Evolutionary conservation across 1,284 basidiomycete genomes (phyloP), one percentile per base, ranked within the genome.

Genomic region (Inonotus hispidus): DNA sequence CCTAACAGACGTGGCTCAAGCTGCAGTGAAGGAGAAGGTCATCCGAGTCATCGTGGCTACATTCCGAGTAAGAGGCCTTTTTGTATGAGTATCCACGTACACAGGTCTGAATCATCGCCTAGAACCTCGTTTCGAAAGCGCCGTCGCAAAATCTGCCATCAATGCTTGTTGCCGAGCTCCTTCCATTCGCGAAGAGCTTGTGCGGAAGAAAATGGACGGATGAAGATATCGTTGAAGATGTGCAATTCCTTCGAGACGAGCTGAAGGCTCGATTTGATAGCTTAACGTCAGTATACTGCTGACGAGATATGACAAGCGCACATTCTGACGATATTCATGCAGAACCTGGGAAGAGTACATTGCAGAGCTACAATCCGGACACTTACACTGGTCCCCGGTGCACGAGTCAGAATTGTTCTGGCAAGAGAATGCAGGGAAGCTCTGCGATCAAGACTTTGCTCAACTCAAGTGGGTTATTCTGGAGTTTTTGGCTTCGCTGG

Each of bases 381-480:
- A 94, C 71, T 77, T 99, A 13, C 90, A 92, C 3, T 98, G 95
- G 92, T 89, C 93, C 5, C 95, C 96, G 4, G 92, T 94, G 19
- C 97, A 99, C 71, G 92, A 95, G 70, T 93, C 92, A 6, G 96
- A 98, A 62, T 87, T 94, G 56, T 99, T 99, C 75, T 99, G 96
- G 96, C 93, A 92, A 70, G 93, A 96, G 76, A 98, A 99, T 70
- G 93, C 90, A 0, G 74, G 75, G 5, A 93, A 87, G 70, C 75
- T 98, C 55, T 91, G 92, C 66, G 93, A 95, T 64, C 84, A 82
- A 61, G 87, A 92, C 69, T 82, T 87, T 64, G 85, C 87, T 67
- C 87, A 92, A 64, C 79, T 96, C 62, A 93, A 89, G 93, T 94
- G 64, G 32, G 73, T 70, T 58, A 56, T 67, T 37, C 32, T 39